A percentile compares a stretch with the other conserved stretches of the same genome.
phyloP scores from a whole-genome alignment of 1,139 yeast genomes.

The Scheffersomyces cryptocercus region DNA sequence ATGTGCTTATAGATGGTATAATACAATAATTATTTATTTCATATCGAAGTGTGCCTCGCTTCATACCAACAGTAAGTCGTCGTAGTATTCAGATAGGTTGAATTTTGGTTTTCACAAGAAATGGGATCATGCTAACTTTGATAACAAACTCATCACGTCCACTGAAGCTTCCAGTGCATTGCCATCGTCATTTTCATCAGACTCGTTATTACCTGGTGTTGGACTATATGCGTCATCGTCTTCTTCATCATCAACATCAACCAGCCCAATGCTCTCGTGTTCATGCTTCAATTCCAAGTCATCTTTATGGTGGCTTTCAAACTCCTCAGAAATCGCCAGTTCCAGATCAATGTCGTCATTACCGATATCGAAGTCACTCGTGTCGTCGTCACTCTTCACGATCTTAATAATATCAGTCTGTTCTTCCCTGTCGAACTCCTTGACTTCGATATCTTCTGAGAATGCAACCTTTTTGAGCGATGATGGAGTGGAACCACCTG shows the following conservation, averaged over 20 bases:
- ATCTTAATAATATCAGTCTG: conserved; percentile 23
- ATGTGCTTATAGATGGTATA: conserved; percentile 1
- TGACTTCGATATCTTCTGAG: conserved; percentile 46
- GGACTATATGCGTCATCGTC: conserved; percentile 26
- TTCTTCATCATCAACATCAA: conserved; percentile 9
- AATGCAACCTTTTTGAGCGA: conserved; percentile 43
- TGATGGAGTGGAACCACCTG: conserved; percentile 31
- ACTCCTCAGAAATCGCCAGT: conserved; percentile 10
- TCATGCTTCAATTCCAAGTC: conserved; percentile 32
- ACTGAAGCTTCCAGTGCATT: conserved; percentile 15
- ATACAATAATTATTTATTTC: conserved; percentile 1
- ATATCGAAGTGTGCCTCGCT: neutral
- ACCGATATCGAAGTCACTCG: conserved; percentile 10
- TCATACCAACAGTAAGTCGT: too few relatives aligned
- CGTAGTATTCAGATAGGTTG: neutral
- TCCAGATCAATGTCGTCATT: conserved; percentile 7
- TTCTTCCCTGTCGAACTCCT: conserved; percentile 44
- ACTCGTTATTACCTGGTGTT: conserved; percentile 8
- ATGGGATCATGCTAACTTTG: conserved; percentile 27
- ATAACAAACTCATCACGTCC: conserved; percentile 35
- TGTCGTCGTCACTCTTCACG: conserved; percentile 12
- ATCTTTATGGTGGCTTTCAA: conserved; percentile 30
- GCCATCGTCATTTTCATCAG: conserved; percentile 10
- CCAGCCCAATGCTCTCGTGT: conserved; percentile 9
- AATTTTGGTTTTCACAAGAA: neutral